Conservation (phyloP, 108 stramenopile genomes). For the Mediolabrus comicus region DNA sequence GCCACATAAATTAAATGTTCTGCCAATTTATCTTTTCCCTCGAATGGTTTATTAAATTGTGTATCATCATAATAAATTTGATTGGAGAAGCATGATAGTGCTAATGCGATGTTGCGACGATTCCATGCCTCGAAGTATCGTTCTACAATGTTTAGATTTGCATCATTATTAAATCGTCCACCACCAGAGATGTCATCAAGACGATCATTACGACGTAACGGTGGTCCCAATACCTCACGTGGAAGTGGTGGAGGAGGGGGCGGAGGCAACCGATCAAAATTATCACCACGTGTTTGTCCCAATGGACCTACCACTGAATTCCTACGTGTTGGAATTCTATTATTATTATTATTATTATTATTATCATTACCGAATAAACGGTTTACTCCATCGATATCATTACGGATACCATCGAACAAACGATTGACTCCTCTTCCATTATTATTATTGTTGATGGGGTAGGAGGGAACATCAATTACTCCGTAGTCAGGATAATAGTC, state of each 20-base stretch:
- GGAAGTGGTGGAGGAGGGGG: background rate
- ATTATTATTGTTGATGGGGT: background rate
- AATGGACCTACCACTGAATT: background rate
- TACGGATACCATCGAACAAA: background rate
- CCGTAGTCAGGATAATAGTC: background rate
- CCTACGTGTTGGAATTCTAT: background rate
- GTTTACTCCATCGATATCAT: background rate
- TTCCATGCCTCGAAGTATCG: constrained; percentile 70
- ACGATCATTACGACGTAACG: background rate
- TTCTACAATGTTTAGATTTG: constrained; percentile 32
- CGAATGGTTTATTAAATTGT: constrained; percentile 52
- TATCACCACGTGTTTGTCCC: background rate
- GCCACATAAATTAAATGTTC: constrained; percentile 59
- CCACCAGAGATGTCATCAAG: too few relatives aligned
- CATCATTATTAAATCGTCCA: too few relatives aligned
- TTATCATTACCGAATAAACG: background rate
- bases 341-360: background rate
- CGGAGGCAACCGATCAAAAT: background rate
- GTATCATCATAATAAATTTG: constrained; percentile 64
- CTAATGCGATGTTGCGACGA: constrained; percentile 55
- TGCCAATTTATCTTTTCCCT: constrained; percentile 47
- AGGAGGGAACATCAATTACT: background rate
- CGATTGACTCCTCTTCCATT: background rate
- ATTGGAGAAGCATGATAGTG: constrained; percentile 50
- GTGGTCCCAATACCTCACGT: background rate